Evolutionary conservation across 345 rosid genomes (phyloP), one percentile per base, ranked within the genome.

Genomic region (Eucalyptus sp.): DNA sequence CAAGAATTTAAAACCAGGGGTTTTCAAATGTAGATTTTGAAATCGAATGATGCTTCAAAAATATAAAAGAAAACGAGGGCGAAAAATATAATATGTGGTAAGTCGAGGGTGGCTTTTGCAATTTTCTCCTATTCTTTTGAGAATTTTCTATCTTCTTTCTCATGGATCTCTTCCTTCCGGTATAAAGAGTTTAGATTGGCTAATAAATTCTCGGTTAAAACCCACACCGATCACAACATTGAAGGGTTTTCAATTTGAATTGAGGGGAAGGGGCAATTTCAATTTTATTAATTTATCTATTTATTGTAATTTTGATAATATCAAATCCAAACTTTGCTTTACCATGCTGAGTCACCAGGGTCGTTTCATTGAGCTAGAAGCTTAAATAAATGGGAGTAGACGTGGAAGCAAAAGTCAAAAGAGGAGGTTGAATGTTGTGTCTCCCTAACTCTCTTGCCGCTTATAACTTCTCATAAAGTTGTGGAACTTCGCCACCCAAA

Each of bases 401-500:
- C 91, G 41, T 49, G 49, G 68, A 86, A 62, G 86, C 50, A 86
- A 50, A 91, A 88, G 93, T 92, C 90, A 89, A 88, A 90, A 71
- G 41, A 54, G 58, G 88, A 87, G 87, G 37, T 60, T 89, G 86
- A 89, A 62, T 86, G 83, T 81, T 81, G 50, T 27, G 50, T 81
- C 10, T 6, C 10, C 58, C 86, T 80, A 60, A 54, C 86, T 90
- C 93, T 90, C 93, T 90, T 92, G 93, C 84, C 14, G 25, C 89
- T 68, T 68, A 31, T 68, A 68, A 71, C 24, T 71, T 37, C 81
- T 71, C 46, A 33, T 18, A 71, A 33, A 33, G 44, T 68, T 33
- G 44, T 33, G 81, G 81, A 68, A 68, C 81, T 71, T 33, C 13
- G 41, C 44, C 81, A 71, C 25, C 46, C 7, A 9, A 71, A 68